phyloP scores from a whole-genome alignment of 805 yeast species.

The Scheffersomyces ergatensis region DNA sequence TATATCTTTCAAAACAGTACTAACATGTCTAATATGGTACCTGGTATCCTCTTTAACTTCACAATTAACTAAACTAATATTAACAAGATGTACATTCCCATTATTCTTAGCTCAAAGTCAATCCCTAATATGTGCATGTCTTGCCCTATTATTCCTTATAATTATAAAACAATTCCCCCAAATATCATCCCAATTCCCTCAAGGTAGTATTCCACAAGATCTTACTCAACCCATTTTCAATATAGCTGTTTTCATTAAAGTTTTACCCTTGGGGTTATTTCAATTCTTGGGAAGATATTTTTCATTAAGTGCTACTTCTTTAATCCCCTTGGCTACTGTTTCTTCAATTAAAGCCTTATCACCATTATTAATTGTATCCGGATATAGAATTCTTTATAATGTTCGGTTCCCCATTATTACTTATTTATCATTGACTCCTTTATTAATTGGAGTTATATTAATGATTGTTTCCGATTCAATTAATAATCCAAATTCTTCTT shows the following conservation, averaged over 20 bases:
- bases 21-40: conserved; percentile 59
- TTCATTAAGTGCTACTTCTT: conserved; percentile 61
- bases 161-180: conserved; percentile 28
- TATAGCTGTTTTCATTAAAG: conserved; percentile 37
- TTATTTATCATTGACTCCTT: conserved; percentile 50
- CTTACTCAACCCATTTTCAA: conserved; percentile 17
- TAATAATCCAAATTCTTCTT: not conserved
- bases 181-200: conserved; percentile 43
- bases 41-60: conserved; percentile 60
- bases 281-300: conserved; percentile 65
- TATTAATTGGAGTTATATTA: conserved; percentile 51
- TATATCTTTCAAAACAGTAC: conserved; percentile 33
- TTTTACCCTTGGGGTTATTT: conserved; percentile 63
- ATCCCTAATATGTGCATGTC: conserved; percentile 48
- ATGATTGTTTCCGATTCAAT: conserved; percentile 37
- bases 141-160: conserved; percentile 39
- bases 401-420: conserved; percentile 50
- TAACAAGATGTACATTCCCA: conserved; percentile 57
- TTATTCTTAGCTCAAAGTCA: conserved; percentile 65
- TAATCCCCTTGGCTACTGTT: conserved; percentile 66
- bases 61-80: conserved; percentile 57
- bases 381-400: conserved; percentile 52
- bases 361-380: conserved; percentile 57
- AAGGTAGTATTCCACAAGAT: conserved; percentile 51
- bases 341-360: conserved; percentile 69